Base-by-base conservation (phyloP, 306 rosid genomes). In the Sesbania bispinosa region DNA sequence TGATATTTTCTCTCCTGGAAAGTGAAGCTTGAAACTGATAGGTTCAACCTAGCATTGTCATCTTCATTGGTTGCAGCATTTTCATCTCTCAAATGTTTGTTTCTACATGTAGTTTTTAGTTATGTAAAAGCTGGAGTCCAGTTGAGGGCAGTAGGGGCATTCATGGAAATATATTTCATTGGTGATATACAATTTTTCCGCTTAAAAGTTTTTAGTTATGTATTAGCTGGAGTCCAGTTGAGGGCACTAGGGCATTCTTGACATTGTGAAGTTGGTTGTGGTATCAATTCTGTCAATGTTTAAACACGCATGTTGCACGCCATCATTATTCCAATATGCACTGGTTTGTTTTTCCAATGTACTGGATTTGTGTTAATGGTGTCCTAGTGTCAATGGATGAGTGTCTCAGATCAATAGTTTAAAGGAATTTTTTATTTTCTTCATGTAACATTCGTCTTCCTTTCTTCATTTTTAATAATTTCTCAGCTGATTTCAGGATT, bases 401-500 rank as follows among this genome's bases (percentile, higher is more conserved):
- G 41, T 11, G 13, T 14, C 47, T 21, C 11, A 54, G 70, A 27
- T 16, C 19, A 23, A 42, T 48, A 36, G 64, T 65, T 65, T 20
- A 26, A 50, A 64, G 20, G 36, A 64, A 32, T 24, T 68, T 48
- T 67, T 4, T 16, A 35, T 13, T 61, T 62, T 61, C 45, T 42
- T 53, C 68, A 32, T 71, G 68, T 43, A 3, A 19, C 45, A 9
- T 64, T 23, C 27, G 24, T 19, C 42, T 33, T 3, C 8, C 21
- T 54, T n/a, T 36, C 55, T 8, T 52, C 50, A 43, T 47, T 43
- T 71, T 64, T 62, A 53, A 47, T 36, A 8, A 26, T 67, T 55
- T 27, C 18, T 65, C 54, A 29, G 11, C 46, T 50, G 66, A 32
- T 83, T 79, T 47, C 84, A 92, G 97, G 96, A 53, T 85, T 92